phyloP scores from a whole-genome alignment of 1,284 basidiomycete genomes.

The Melampsora larici-populina region DNA sequence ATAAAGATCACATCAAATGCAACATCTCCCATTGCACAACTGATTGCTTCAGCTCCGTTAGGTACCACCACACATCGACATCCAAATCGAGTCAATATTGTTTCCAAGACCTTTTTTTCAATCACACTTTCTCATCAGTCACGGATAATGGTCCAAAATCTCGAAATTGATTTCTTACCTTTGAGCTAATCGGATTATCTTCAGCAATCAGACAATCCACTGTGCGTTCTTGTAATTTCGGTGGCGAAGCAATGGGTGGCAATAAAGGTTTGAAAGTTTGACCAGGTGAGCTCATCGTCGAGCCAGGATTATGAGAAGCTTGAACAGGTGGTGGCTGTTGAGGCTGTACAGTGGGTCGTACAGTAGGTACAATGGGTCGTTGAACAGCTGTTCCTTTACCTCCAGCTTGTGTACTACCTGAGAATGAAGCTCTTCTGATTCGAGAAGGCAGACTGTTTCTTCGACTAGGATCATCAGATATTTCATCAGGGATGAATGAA shows the following conservation, averaged over 20 bases:
- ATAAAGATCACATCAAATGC: constrained; percentile 59
- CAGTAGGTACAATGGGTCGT: constrained; percentile 13
- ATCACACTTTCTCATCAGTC: background rate
- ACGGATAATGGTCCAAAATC: constrained; percentile 47
- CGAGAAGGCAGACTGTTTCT: constrained; percentile 48
- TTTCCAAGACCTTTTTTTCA: constrained; percentile 70
- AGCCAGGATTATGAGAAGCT: constrained; percentile 16
- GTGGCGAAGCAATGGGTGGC: constrained; percentile 49
- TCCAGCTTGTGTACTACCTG: constrained; percentile 24
- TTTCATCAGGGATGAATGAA: background rate
- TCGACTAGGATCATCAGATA: constrained; percentile 40
- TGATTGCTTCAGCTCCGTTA: constrained; percentile 93
- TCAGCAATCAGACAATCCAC: constrained; percentile 91
- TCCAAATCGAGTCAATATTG: constrained; percentile 81
- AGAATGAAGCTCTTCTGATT: constrained; percentile 46
- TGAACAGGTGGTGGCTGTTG: constrained; percentile 29
- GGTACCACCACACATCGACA: constrained; percentile 89
- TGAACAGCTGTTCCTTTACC: constrained; percentile 38
- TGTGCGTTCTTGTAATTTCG: constrained; percentile 50
- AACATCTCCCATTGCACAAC: constrained; percentile 93
- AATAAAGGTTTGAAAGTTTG: constrained; percentile 42
- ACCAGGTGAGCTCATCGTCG: constrained; percentile 44
- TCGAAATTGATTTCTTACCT: constrained; percentile 56
- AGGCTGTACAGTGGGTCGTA: constrained; percentile 25
- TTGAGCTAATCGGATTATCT: constrained; percentile 89